Conservation (phyloP, 73 alveolate genomes). For the Tetrahymena borealis region DNA sequence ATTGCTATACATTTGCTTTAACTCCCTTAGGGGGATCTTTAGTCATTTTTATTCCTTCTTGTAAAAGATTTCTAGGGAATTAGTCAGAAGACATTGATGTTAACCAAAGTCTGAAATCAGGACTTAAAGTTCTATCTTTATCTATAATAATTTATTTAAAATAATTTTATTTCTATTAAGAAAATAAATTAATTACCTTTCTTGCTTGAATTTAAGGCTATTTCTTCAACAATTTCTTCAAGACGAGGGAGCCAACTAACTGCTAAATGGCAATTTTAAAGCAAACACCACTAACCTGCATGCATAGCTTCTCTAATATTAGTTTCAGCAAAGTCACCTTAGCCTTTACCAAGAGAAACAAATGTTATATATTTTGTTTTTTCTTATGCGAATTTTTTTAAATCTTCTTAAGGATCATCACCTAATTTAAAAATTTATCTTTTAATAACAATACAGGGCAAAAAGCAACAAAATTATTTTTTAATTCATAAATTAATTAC, state of each 20-base stretch:
- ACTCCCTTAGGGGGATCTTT: slow-evolving; percentile 91
- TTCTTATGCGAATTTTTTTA: slow-evolving; percentile 74
- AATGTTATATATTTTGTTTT: slow-evolving; percentile 68
- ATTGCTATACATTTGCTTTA: slow-evolving; percentile 63
- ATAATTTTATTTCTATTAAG: slow-evolving; percentile 48
- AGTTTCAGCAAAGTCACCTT: slow-evolving; percentile 92
- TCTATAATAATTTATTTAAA: slow-evolving; percentile 17
- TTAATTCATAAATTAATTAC: too few species aligned
- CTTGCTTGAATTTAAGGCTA: slow-evolving; percentile 38
- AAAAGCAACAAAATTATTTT: too few species aligned
- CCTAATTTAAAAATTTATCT: slow-evolving; percentile 52
- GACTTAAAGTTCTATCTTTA: slow-evolving; percentile 49
- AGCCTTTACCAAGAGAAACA: slow-evolving; percentile 91
- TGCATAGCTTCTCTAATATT: slow-evolving; percentile 79
- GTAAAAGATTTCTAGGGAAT: slow-evolving; percentile 94
- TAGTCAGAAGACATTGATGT: slow-evolving; percentile 85
- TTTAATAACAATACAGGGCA: too few species aligned
- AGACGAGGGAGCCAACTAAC: slow-evolving; percentile 92
- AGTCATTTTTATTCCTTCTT: slow-evolving; percentile 86
- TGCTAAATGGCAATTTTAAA: slow-evolving; percentile 95
- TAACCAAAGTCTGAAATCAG: slow-evolving; percentile 96
- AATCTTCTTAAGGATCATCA: slow-evolving; percentile 85
- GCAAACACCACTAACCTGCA: slow-evolving; percentile 95
- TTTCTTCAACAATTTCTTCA: slow-evolving; percentile 85
- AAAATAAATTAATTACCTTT: slow-evolving; percentile 56